These are phyloP conservation scores for Magnaporthiopsis incrustans DNA, from an alignment of 2,329 filamentous ascomycete genomes.

Conservation along the genomic window DNA sequence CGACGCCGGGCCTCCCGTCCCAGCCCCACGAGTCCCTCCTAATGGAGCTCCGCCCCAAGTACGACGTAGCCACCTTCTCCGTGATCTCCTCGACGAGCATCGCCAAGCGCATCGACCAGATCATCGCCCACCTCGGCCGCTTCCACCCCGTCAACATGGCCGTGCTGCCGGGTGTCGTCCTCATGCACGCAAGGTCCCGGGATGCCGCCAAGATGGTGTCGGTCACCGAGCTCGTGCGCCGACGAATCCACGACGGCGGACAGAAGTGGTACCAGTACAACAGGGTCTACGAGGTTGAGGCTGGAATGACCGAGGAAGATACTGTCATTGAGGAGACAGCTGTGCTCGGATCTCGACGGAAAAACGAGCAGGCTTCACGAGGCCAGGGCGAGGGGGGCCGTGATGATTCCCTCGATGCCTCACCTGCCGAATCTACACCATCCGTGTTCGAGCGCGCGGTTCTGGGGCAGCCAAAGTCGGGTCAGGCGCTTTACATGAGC, in stretches of 20 bases:
- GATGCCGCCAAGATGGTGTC: constrained; percentile 60
- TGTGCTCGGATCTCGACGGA: constrained; percentile 19
- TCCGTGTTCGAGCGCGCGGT: constrained; percentile 48
- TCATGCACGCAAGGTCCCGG: constrained; percentile 41
- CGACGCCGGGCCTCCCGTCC: constrained; percentile 18
- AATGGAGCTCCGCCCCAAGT: constrained; percentile 33
- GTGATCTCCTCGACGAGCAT: constrained; percentile 55
- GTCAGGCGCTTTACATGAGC: constrained; percentile 45
- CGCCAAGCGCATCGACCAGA: constrained; percentile 40
- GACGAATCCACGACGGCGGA: constrained; percentile 39
- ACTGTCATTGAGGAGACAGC: constrained; percentile 34
- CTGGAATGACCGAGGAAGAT: constrained; percentile 16
- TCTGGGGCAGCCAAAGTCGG: constrained; percentile 30
- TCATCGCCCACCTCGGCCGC: constrained; percentile 35
- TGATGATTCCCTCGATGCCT: constrained; percentile 12
- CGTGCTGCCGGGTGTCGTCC: constrained; percentile 26
- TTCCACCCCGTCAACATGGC: constrained; percentile 18
- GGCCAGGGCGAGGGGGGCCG: constrained; percentile 17
- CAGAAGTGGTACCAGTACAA: constrained; percentile 50
- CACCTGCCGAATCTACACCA: constrained; percentile 39
- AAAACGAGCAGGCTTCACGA: not conserved
- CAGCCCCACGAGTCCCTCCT: constrained; percentile 34
- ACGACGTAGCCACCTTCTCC: constrained; percentile 43
- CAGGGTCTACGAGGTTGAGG: constrained; percentile 40
- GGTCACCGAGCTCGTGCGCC: constrained; percentile 58